Evolutionary conservation across 306 rosid species (phyloP), one percentile per base, ranked within the genome.

Genomic region (Carpinus fangiana): DNA sequence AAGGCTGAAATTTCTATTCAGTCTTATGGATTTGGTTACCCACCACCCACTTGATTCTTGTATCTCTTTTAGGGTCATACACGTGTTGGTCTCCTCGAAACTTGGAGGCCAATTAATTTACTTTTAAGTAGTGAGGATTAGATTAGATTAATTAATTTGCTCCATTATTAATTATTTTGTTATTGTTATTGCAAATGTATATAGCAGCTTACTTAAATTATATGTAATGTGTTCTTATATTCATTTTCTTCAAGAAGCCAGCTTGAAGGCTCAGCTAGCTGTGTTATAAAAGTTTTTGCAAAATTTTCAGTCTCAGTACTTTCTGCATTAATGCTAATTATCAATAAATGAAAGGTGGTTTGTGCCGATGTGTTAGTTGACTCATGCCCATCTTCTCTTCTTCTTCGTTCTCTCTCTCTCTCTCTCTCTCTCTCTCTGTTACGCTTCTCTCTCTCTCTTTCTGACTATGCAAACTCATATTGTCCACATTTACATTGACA

Each of bases 391-490:
- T 21, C 31, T 57, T 21, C 12, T 20, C 1, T 20, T 8, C 0
- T 7, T 2, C 7, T 0, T 1, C 2, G 16, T 7, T 18, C 1
- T n/a, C 11, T 10, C 7, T 10, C 38, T 55, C 0, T 2, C 14
- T 2, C 26, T 55, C 0, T 17, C 21, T 55, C 28, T 55, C 26
- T 8, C 28, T 55, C 13, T 18, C 61, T 55, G 8, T n/a, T n/a
- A n/a, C n/a, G n/a, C n/a, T n/a, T 2, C 26, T 55, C 0, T 17
- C 21, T 55, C 28, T 55, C 26, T 8, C 28, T 55, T 5, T 18
- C 61, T 55, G 8, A 20, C 20, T 23, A 10, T 0, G 34, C 28
- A 41, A 21, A 9, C 11, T 57, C 26, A 57, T 0, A 11, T 6
- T 21, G 13, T 21, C 64, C 64, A 57, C 64, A 31, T 31, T 1